Evolutionary conservation across 1,284 basidiomycete genomes (phyloP), one percentile per base, ranked within the genome.

Genomic region (Trametes versicolor): DNA sequence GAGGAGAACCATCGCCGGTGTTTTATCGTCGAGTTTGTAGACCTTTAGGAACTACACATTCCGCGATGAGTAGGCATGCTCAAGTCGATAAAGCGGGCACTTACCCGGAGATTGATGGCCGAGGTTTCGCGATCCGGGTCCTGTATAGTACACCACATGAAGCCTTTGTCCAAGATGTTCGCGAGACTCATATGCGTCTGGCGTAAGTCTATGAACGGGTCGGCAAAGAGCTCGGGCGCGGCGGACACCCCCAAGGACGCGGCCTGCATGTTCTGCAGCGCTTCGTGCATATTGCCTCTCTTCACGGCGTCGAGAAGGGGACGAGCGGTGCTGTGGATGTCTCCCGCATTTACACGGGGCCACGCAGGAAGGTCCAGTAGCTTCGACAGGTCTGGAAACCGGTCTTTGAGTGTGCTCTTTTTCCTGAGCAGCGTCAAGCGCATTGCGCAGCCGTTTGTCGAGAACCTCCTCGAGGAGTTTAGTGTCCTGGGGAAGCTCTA

Each of bases 131-230:
- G 53, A 9, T 68, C 60, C 9, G 63, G 54, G 57, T 78, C 78
- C 54, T 74, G 69, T 12, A 80, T 65, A 25, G 72, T 72, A 34
- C 75, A 71, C 32, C 72, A 67, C 4, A 62, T 67, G 8, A 58
- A 32, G 1, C 75, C 77, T 6, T 70, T 53, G 25, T 80, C 76
- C 47, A 66, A 73, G 15, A 65, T 60, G 21, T 67, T 72, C 12
- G 73, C 76, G n/a, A 82, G 57, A 13, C 63, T 67, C 67, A 79
- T 70, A 17, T 80, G 36, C 37, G 74, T 77, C 66, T 80, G 75
- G 17, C 80, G 74, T 49, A 80, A 69, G 64, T 81, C 78, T 63
- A 70, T 73, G 60, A 81, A 79, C 0, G 77, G 76, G 45, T 79
- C 75, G 41, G 73, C 70, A 61, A 72, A 71, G 0, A 72, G 56